phyloP scores from a whole-genome alignment of 2,329 filamentous ascomycete genomes.

The Beauveria sp. region DNA sequence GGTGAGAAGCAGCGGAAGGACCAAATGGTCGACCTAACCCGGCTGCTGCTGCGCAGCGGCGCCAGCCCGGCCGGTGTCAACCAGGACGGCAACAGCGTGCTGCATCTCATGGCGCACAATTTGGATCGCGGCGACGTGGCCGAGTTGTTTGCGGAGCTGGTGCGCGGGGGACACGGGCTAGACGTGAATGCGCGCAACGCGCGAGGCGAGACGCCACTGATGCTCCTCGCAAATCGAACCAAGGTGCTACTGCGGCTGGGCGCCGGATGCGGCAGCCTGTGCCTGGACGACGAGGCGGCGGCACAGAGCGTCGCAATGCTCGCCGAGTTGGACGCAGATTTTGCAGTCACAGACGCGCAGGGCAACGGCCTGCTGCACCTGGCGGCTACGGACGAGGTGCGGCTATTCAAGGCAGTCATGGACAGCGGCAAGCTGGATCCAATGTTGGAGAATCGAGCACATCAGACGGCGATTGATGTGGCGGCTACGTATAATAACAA shows the following conservation, averaged over 20 bases:
- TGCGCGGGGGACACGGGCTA: conserved; percentile 1
- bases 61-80: neutral
- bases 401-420: conserved; percentile 19
- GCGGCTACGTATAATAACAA: conserved; percentile 20
- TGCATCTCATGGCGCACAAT: neutral
- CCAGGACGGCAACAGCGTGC: neutral
- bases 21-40: neutral
- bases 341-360: conserved; percentile 17
- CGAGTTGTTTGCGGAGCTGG: conserved; percentile 9
- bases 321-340: conserved; percentile 19
- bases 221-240: neutral
- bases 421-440: conserved; percentile 21
- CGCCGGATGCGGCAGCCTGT: neutral
- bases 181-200: conserved; percentile 14
- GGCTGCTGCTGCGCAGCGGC: neutral
- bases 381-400: conserved; percentile 16
- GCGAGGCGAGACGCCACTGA: conserved; percentile 14
- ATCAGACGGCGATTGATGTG: conserved; percentile 25
- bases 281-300: neutral
- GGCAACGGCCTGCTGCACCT: conserved; percentile 24
- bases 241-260: neutral
- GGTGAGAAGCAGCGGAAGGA: neutral
- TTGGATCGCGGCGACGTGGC: neutral
- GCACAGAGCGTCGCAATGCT: conserved; percentile 11
- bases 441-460: conserved; percentile 20